phyloP scores from a whole-genome alignment of 129 eudicot genomes.

The Centella asiatica region DNA sequence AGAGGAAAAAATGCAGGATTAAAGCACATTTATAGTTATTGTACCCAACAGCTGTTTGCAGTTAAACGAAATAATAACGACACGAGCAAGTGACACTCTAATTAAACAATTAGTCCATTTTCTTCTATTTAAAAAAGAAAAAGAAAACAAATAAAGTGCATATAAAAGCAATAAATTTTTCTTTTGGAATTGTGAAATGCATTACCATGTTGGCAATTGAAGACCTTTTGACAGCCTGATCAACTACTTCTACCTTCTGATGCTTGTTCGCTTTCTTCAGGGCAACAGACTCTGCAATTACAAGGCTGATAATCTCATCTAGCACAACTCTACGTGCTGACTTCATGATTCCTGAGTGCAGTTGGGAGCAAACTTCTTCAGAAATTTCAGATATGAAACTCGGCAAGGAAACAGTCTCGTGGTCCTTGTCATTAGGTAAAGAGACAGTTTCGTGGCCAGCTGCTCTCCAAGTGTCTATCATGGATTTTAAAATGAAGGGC shows the following conservation, averaged over 20 bases:
- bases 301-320: conserved; percentile 70
- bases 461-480: conserved; percentile 45
- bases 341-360: conserved; percentile 79
- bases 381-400: conserved; percentile 47
- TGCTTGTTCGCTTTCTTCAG: conserved; percentile 49
- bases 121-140: background rate
- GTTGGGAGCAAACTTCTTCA: conserved; percentile 66
- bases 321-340: conserved; percentile 65
- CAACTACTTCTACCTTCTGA: conserved; percentile 26
- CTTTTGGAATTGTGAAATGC: background rate
- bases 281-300: conserved; percentile 44
- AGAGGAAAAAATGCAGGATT: too few species aligned
- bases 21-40: too few species aligned
- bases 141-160: background rate
- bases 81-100: too few species aligned
- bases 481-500: conserved; percentile 48
- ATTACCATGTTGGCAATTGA: conserved; percentile 36
- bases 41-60: too few species aligned
- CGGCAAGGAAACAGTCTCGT: conserved; percentile 12
- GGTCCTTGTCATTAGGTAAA: conserved; percentile 16
- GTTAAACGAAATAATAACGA: too few species aligned
- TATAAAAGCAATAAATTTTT: background rate
- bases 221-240: conserved; percentile 27
- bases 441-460: conserved; percentile 26
- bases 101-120: background rate